Evolutionary conservation across 768 basidiomycete species (phyloP).

Genomic region (Mycena capillaripes): DNA sequence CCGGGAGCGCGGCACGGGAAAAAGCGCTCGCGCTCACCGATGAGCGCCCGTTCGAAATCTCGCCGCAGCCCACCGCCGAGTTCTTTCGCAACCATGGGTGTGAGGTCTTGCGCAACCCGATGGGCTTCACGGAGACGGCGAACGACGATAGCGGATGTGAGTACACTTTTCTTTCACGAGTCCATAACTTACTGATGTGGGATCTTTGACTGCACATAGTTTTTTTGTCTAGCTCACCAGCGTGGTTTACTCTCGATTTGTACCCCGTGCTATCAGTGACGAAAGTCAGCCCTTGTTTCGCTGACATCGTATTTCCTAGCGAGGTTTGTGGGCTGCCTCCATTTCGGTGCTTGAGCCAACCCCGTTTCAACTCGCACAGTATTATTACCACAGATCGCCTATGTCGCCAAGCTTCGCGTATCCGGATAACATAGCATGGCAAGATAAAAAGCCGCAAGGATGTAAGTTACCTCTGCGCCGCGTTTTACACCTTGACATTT

Average conservation of each 20-base stretch:
- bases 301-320: neutral
- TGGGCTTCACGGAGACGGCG: slow-evolving; percentile 26
- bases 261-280: neutral
- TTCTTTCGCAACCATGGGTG: slow-evolving; percentile 23
- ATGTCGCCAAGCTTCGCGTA: no score
- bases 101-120: neutral
- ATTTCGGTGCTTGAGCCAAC: neutral
- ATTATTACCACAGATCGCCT: neutral
- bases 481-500: neutral
- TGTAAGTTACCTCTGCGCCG: neutral
- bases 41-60: slow-evolving; percentile 15
- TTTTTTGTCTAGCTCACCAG: neutral
- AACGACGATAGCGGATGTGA: slow-evolving; percentile 27
- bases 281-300: neutral
- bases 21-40: slow-evolving; percentile 19
- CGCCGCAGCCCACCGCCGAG: slow-evolving; percentile 21
- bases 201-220: no score
- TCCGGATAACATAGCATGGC: no score
- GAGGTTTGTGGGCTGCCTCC: neutral
- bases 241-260: slow-evolving; percentile 4
- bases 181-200: no score
- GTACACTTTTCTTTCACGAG: neutral
- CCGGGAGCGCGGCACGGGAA: no score
- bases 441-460: no score
- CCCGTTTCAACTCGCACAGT: neutral